These are phyloP conservation scores for Lecanicillium sp. DNA, from an alignment of 2,329 filamentous ascomycete species.

Conservation along the genomic window DNA sequence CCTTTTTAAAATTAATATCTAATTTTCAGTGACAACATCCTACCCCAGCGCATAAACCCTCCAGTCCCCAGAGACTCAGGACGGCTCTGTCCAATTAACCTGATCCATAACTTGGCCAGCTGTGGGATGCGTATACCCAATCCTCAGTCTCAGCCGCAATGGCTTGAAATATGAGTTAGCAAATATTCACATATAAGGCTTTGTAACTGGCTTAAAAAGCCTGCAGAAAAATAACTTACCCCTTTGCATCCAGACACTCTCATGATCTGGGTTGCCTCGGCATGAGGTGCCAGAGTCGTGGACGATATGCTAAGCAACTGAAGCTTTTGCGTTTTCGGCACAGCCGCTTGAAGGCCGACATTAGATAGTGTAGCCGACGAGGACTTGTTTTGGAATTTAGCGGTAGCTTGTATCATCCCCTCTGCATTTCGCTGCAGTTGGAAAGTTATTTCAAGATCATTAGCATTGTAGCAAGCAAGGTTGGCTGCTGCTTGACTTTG, in stretches of 20 bases:
- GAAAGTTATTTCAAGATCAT: conserved; percentile 73
- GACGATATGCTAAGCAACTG: conserved; percentile 86
- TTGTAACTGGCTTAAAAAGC: background rate
- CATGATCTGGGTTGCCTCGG: conserved; percentile 86
- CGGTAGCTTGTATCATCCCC: conserved; percentile 70
- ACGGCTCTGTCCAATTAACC: conserved; percentile 91
- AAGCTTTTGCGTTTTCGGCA: conserved; percentile 92
- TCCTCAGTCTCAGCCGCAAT: conserved; percentile 76
- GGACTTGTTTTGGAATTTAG: conserved; percentile 74
- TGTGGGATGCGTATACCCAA: conserved; percentile 67
- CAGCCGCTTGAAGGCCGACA: conserved; percentile 85
- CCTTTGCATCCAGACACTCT: conserved; percentile 76
- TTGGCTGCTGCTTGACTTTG: conserved; percentile 28
- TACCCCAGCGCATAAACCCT: background rate
- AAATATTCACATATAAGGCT: background rate
- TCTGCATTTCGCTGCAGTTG: conserved; percentile 77
- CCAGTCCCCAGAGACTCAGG: too few species aligned
- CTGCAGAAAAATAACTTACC: conserved; percentile 69
- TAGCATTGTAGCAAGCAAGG: conserved; percentile 71
- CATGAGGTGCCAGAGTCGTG: conserved; percentile 63
- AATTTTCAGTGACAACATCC: too few species aligned
- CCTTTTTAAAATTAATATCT: too few species aligned
- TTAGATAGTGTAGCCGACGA: conserved; percentile 56
- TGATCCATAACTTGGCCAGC: conserved; percentile 74
- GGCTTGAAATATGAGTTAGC: conserved; percentile 43